A percentile compares a stretch with the other conserved stretches of the same genome.
phyloP scores from a whole-genome alignment of 2,329 filamentous ascomycete species.

The Ceratocystis eucalypticola region DNA sequence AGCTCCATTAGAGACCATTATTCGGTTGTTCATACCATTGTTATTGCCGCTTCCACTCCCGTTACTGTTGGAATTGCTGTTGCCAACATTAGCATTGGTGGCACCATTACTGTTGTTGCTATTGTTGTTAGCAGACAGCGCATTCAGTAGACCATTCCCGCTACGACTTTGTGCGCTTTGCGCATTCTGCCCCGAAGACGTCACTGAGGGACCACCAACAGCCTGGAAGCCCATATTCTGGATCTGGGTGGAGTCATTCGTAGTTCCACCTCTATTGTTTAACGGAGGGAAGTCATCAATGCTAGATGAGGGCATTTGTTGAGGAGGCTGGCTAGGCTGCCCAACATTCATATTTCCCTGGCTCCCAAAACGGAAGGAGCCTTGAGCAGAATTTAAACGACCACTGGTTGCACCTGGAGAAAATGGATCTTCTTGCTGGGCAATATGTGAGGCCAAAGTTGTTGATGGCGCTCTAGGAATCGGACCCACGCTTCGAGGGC shows the following conservation, averaged over 20 bases:
- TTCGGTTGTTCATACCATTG: neutral
- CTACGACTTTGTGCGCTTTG: conserved; percentile 28
- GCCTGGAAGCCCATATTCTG: conserved; percentile 10
- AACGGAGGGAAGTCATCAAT: conserved; percentile 51
- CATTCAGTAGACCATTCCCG: conserved; percentile 50
- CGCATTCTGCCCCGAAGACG: conserved; percentile 25
- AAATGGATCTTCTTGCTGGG: conserved; percentile 38
- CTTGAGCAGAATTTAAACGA: conserved; percentile 10
- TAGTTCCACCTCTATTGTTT: conserved; percentile 43
- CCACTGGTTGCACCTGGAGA: conserved; percentile 34
- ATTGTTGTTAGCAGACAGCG: conserved; percentile 43
- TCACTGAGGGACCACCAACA: conserved; percentile 2
- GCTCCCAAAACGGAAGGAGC: conserved; percentile 38
- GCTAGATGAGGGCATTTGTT: conserved; percentile 35
- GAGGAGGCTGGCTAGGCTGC: conserved; percentile 22
- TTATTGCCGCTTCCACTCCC: neutral
- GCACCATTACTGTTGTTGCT: neutral
- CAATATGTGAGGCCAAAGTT: conserved; percentile 38
- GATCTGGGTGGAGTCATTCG: conserved; percentile 28
- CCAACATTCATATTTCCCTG: conserved; percentile 26
- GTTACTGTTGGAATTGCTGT: neutral
- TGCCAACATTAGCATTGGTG: neutral
- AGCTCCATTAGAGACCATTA: neutral
- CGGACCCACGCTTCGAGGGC: conserved; percentile 34
- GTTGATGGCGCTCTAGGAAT: conserved; percentile 40